Evolutionary conservation across 108 stramenopile species (phyloP).

Genomic region (Skeletonema menzelii): DNA sequence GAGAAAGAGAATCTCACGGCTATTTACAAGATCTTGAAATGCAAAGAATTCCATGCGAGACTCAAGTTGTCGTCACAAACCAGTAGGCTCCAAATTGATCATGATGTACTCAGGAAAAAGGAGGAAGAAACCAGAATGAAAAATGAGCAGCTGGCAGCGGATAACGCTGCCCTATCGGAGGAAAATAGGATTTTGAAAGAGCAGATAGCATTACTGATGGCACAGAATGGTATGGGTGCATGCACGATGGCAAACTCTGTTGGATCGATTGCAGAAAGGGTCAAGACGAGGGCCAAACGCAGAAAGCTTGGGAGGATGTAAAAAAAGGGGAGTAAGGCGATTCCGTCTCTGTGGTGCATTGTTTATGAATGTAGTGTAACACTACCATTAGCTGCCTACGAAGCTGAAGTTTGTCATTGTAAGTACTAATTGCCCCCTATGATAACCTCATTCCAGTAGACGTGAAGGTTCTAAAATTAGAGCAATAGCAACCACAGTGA

Average conservation of each 20-base stretch:
- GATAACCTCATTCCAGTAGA: too few species aligned
- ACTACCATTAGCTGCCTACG: too few species aligned
- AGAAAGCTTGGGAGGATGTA: slow-evolving; percentile 1
- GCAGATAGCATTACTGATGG: slow-evolving; percentile 17
- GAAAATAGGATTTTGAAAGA: slow-evolving; percentile 1
- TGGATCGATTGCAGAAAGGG: slow-evolving; percentile 11
- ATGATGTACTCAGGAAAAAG: background rate
- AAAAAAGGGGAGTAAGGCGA: background rate
- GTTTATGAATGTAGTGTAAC: too few species aligned
- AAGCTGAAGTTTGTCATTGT: too few species aligned
- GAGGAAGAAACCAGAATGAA: background rate
- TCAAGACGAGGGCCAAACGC: slow-evolving; percentile 11
- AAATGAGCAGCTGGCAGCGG: slow-evolving; percentile 11
- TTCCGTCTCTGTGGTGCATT: too few species aligned
- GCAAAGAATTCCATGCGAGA: slow-evolving; percentile 8
- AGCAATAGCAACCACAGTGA: too few species aligned
- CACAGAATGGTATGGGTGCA: slow-evolving; percentile 4
- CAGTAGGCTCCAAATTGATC: background rate
- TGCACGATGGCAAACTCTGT: background rate
- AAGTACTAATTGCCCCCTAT: too few species aligned
- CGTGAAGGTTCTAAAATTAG: too few species aligned
- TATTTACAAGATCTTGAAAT: slow-evolving; percentile 10
- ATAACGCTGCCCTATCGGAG: slow-evolving; percentile 5
- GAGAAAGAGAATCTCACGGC: background rate
- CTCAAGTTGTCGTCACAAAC: background rate